Conservation (phyloP, 345 rosid species). For the Gossypium arboreum region DNA sequence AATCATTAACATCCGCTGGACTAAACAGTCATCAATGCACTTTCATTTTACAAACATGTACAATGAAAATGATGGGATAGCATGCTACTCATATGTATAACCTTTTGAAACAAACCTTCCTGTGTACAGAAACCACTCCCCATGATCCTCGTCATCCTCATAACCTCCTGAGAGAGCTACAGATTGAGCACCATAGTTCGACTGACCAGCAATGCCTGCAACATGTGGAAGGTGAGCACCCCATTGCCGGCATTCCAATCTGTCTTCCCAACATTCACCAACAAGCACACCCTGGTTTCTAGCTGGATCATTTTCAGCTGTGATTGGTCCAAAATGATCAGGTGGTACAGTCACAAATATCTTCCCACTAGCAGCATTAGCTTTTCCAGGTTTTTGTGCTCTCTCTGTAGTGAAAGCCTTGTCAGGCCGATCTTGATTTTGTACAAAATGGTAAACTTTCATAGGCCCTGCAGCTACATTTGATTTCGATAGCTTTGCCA, state of each 20-base stretch:
- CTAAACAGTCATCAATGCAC: not conserved
- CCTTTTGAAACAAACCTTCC: conserved; percentile 43
- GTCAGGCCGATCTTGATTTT: conserved; percentile 53
- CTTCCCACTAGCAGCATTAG: conserved; percentile 72
- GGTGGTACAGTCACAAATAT: conserved; percentile 53
- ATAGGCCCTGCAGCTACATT: conserved; percentile 20
- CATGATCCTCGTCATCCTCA: conserved; percentile 74
- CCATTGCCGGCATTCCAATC: conserved; percentile 66
- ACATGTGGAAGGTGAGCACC: conserved; percentile 65
- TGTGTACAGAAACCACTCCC: conserved; percentile 82
- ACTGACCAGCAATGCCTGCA: conserved; percentile 64
- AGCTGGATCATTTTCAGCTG: conserved; percentile 55
- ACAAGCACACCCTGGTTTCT: conserved; percentile 63
- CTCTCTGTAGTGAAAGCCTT: conserved; percentile 56
- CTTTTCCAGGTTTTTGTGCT: conserved; percentile 49
- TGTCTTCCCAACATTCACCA: conserved; percentile 63
- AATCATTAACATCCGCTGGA: not conserved
- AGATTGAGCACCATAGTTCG: conserved; percentile 53
- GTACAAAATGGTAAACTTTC: conserved; percentile 37
- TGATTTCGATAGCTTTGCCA: conserved; percentile 45
- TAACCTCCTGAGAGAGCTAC: conserved; percentile 73
- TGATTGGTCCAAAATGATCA: conserved; percentile 70
- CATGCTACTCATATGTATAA: not conserved
- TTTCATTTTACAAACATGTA: not conserved
- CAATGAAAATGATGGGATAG: not conserved